Base-by-base conservation (phyloP, 129 eudicot species). In the Flaveria robusta region DNA sequence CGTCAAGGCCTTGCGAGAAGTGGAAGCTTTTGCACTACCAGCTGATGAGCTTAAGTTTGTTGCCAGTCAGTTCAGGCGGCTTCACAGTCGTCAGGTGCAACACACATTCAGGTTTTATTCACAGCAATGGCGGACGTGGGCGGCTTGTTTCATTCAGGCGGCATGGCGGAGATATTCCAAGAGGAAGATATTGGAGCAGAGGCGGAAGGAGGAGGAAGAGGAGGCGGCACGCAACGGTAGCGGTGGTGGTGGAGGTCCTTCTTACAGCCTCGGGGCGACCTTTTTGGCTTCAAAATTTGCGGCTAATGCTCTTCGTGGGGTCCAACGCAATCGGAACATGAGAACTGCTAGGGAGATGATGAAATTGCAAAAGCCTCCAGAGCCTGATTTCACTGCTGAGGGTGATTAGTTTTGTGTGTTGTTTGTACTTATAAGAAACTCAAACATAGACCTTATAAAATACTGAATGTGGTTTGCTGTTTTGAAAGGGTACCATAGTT, bases 111-210 rank as follows among this genome's bases (percentile, higher is more conserved):
- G 98, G 11, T 93, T 93, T 81, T 88, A 90, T 71, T 93, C 97
- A 1, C 97, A 88, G 59, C 98, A 90, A 64, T 93, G 97, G 98
- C 83, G 92, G 80, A 90, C 98, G 5, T 93, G 98, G 98, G 98
- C 92, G 7, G 97, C 98, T 4, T 88, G 98, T 69, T 93, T 93
- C 29, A 85, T 93, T 63, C 98, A 93, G 83, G 98, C 98, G 0
- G 97, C 98, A 1, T 93, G 98, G 98, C 85, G 96, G 11, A 77
- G 97, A 16, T 85, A 93, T 72, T 86, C 92, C 34, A 90, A 86
- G 66, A 80, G 96, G 81, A 92, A 92, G 82, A 37, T 86, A 7
- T 42, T 89, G 85, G 96, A 87, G 76, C 89, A 80, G 20, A 77
- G 91, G 81, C 85, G 88, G 75, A 90, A 90, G 70, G 96, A 89